Evolutionary conservation across 495 filamentous ascomycete genomes (phyloP).

Genomic region (Amphirosellinia nigrospora): DNA sequence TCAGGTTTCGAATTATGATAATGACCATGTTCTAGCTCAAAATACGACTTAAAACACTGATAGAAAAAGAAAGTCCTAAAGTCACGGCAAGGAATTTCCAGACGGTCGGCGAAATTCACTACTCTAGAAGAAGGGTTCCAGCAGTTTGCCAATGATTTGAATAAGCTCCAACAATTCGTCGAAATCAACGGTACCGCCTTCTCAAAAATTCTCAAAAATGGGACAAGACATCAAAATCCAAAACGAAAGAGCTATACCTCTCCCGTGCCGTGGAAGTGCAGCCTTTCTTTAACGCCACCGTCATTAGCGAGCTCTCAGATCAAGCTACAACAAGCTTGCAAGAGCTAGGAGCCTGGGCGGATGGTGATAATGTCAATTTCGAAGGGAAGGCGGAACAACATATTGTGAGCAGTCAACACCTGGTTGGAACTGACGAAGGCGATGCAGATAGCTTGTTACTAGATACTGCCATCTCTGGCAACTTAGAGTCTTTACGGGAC

Average conservation of each 20-base stretch:
- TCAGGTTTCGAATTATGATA: not conserved
- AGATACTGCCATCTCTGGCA: constrained; percentile 80
- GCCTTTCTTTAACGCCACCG: constrained; percentile 94
- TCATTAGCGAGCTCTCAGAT: constrained; percentile 95
- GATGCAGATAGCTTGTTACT: constrained; percentile 89
- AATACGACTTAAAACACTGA: constrained; percentile 83
- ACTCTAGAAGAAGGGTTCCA: constrained; percentile 95
- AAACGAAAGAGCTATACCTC: constrained; percentile 96
- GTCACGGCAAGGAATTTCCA: constrained; percentile 76
- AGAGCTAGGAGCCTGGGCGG: constrained; percentile 94
- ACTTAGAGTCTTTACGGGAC: constrained; percentile 61
- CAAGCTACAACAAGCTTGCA: constrained; percentile 91
- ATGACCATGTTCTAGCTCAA: constrained; percentile 70
- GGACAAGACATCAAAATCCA: constrained; percentile 99
- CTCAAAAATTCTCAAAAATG: constrained; percentile 99
- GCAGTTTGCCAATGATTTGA: constrained; percentile 93
- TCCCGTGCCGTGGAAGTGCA: constrained; percentile 96
- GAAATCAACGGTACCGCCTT: constrained; percentile 97
- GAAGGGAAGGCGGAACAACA: constrained; percentile 67
- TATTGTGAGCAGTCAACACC: constrained; percentile 64
- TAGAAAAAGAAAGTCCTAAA: constrained; percentile 92
- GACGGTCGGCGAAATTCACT: constrained; percentile 88
- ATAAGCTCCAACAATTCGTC: constrained; percentile 98
- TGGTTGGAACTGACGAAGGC: constrained; percentile 75
- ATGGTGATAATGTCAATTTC: constrained; percentile 88